A percentile compares a stretch with the other conserved stretches of the same genome.
Conservation (phyloP, 148 eudicot species). For the Chenopodium formosanum region DNA sequence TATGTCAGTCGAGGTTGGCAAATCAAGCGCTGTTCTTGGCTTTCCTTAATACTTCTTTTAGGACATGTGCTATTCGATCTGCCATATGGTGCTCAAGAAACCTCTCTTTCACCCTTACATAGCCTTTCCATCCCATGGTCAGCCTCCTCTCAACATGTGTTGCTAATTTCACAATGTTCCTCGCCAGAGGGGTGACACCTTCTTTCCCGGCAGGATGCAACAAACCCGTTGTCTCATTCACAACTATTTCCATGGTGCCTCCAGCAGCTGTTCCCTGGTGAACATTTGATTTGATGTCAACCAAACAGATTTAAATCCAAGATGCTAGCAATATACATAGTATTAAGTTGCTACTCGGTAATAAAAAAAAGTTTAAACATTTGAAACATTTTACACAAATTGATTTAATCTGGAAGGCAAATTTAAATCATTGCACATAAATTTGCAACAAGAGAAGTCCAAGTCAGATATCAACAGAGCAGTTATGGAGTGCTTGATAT, state of each 20-base stretch:
- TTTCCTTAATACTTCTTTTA: constrained; percentile 70
- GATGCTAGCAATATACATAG: background rate
- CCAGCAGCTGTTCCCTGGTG: constrained; percentile 97
- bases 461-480: background rate
- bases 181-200: constrained; percentile 76
- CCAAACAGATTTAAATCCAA: background rate
- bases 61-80: constrained; percentile 68
- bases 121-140: constrained; percentile 86
- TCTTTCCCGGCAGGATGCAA: constrained; percentile 89
- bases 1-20: constrained; percentile 9
- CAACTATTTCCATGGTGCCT: constrained; percentile 90
- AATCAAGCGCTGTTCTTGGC: constrained; percentile 45
- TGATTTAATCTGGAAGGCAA: background rate
- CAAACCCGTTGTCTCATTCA: constrained; percentile 77
- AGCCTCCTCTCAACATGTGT: constrained; percentile 76
- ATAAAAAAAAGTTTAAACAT: background rate
- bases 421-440: background rate
- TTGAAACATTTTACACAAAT: background rate
- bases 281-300: background rate
- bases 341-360: no score
- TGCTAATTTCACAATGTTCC: constrained; percentile 76
- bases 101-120: constrained; percentile 73
- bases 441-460: background rate
- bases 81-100: constrained; percentile 91
- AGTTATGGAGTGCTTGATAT: background rate